A percentile compares a stretch with the other conserved stretches of the same genome.
Conservation (phyloP, 305 asterid genomes). For the Caryopteris hybrid region DNA sequence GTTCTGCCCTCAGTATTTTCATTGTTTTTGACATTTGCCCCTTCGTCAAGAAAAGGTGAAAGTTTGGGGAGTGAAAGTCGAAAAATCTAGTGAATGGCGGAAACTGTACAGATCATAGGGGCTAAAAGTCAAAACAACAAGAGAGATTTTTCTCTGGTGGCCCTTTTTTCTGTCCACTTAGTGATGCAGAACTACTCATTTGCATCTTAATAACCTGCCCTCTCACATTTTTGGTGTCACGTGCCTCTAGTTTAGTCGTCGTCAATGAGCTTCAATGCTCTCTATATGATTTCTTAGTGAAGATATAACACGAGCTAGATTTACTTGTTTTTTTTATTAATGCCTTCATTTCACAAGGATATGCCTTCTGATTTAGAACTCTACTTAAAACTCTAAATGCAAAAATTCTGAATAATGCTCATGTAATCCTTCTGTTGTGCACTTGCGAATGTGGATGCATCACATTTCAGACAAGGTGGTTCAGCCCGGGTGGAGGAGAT, state of each 20-base stretch:
- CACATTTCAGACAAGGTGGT: constrained; percentile 59
- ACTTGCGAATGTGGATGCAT: constrained; percentile 7
- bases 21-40: no score
- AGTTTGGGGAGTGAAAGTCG: no score
- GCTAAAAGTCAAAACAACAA: no score
- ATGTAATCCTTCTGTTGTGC: neutral
- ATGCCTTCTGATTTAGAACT: neutral
- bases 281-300: neutral
- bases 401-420: neutral
- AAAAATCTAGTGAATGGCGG: no score
- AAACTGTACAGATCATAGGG: no score
- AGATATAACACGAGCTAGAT: no score
- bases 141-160: neutral
- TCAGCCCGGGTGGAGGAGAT: constrained; percentile 93
- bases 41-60: no score
- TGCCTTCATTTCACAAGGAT: neutral
- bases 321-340: no score
- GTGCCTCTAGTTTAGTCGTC: neutral
- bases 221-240: neutral
- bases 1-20: no score
- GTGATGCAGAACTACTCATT: neutral
- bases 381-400: neutral
- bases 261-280: neutral
- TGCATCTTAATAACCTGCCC: neutral
- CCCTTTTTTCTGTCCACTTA: neutral